A percentile compares a stretch with the other conserved stretches of the same genome.
Conservation (phyloP, 1,284 basidiomycete species). For the Xanthoconium separans region DNA sequence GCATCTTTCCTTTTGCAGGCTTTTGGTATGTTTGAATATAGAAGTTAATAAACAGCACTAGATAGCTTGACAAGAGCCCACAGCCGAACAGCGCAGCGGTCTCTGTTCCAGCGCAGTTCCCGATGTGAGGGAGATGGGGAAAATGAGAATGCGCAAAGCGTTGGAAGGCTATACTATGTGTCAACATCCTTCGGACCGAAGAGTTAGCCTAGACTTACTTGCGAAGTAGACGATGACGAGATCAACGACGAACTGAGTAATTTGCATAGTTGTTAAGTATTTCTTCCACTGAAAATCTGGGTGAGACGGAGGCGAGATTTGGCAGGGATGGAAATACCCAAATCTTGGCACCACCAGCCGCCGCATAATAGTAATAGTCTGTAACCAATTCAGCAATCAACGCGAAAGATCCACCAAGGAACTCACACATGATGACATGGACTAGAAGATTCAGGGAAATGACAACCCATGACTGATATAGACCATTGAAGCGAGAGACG, state of each 20-base stretch:
- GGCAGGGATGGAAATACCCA: constrained; percentile 65
- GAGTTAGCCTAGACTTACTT: constrained; percentile 56
- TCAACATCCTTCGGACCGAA: constrained; percentile 10
- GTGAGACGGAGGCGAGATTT: constrained; percentile 2
- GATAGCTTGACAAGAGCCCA: constrained; percentile 83
- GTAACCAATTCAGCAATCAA: constrained; percentile 8
- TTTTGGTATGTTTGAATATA: constrained; percentile 84
- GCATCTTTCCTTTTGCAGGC: constrained; percentile 44
- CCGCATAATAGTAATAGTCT: constrained; percentile 99
- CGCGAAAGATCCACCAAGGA: not conserved
- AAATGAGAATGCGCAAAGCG: constrained; percentile 75
- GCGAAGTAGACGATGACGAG: constrained; percentile 89
- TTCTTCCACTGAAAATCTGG: constrained; percentile 81
- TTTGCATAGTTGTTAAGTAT: constrained; percentile 94
- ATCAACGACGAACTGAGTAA: constrained; percentile 92
- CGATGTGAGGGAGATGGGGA: constrained; percentile 62
- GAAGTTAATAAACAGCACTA: constrained; percentile 90
- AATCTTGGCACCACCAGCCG: constrained; percentile 91
- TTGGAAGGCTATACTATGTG: constrained; percentile 66
- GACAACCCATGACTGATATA: constrained; percentile 89
- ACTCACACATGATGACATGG: constrained; percentile 97
- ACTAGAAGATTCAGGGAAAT: constrained; percentile 92
- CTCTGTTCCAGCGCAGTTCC: constrained; percentile 88
- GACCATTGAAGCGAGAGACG: constrained; percentile 6
- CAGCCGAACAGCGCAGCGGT: constrained; percentile 89